These are phyloP conservation scores for Eryngium alpinum DNA, from an alignment of 140 eudicot species.

Conservation along the genomic window DNA sequence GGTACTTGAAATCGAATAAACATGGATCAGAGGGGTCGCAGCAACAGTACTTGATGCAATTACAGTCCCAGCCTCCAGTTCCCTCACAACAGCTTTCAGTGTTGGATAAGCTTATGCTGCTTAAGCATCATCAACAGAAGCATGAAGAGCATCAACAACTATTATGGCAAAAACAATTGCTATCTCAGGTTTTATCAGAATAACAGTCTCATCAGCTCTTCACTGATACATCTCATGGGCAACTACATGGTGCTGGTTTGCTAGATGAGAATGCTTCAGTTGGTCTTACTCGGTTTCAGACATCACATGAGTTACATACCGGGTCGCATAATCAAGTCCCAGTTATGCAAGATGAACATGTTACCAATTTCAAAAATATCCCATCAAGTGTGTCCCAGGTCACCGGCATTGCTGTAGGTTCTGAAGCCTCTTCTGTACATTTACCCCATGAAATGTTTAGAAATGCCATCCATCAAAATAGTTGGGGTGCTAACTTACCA, in stretches of 20 bases:
- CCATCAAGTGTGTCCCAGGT: conserved; percentile 36
- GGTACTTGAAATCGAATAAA: too few relatives aligned
- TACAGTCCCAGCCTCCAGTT: conserved; percentile 57
- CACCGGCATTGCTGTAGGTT: conserved; percentile 15
- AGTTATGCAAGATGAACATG: conserved; percentile 26
- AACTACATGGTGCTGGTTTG: conserved; percentile 35
- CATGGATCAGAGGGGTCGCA: too few relatives aligned
- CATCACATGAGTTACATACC: conserved; percentile 45
- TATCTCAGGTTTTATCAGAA: conserved; percentile 54
- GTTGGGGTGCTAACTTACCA: conserved; percentile 27
- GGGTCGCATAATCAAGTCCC: conserved; percentile 46
- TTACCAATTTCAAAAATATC: conserved; percentile 23
- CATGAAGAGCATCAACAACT: conserved; percentile 58
- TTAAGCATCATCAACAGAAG: conserved; percentile 70
- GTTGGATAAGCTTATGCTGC: conserved; percentile 64
- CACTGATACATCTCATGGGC: conserved; percentile 46
- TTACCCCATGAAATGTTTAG: conserved; percentile 67
- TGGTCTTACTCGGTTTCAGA: conserved; percentile 38
- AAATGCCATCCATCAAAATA: conserved; percentile 21
- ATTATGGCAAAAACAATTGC: conserved; percentile 61
- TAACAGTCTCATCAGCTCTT: conserved; percentile 49
- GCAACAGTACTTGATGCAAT: neutral
- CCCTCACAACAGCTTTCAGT: conserved; percentile 55
- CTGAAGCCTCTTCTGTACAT: conserved; percentile 40
- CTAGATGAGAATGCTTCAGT: conserved; percentile 32